Evolutionary conservation across 2,329 filamentous ascomycete species (phyloP).

Genomic region (Penicillium rolfsii): DNA sequence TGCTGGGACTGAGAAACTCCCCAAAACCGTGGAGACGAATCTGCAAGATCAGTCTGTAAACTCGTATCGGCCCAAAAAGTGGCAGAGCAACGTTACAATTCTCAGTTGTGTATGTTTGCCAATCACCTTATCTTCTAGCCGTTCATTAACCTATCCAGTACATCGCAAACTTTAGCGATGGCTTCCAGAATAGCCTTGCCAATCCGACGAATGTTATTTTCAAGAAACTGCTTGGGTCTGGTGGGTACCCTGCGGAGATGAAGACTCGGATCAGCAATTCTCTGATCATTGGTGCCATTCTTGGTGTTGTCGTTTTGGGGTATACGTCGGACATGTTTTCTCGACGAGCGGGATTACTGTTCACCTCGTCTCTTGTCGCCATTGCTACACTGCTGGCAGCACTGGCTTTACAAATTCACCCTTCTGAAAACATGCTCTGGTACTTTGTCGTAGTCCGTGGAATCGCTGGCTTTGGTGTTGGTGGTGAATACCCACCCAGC

Average conservation of each 20-base stretch:
- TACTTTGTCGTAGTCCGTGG: slow-evolving; percentile 44
- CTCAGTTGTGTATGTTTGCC: slow-evolving; percentile 33
- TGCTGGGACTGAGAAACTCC: slow-evolving; percentile 7
- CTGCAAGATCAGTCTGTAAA: slow-evolving; percentile 6
- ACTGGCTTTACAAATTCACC: slow-evolving; percentile 43
- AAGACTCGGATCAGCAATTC: slow-evolving; percentile 39
- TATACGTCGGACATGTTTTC: slow-evolving; percentile 37
- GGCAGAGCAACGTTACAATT: slow-evolving; percentile 36
- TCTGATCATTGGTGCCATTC: slow-evolving; percentile 35
- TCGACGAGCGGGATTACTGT: slow-evolving; percentile 32
- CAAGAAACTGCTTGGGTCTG: slow-evolving; percentile 31
- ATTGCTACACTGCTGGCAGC: slow-evolving; percentile 41
- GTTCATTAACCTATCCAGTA: slow-evolving; percentile 19
- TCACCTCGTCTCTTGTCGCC: slow-evolving; percentile 35
- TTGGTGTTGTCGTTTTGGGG: slow-evolving; percentile 34
- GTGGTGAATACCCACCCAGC: slow-evolving; percentile 45
- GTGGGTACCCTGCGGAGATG: slow-evolving; percentile 33
- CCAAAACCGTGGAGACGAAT: slow-evolving; percentile 8
- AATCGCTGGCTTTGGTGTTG: slow-evolving; percentile 44
- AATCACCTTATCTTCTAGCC: neutral
- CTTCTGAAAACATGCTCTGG: slow-evolving; percentile 42
- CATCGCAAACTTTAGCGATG: slow-evolving; percentile 40
- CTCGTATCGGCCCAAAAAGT: slow-evolving; percentile 28
- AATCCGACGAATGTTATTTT: slow-evolving; percentile 42
- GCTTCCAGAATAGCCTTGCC: slow-evolving; percentile 36